Evolutionary conservation across 306 rosid species (phyloP), one percentile per base, ranked within the genome.

Genomic region (Gillenia trifoliata): DNA sequence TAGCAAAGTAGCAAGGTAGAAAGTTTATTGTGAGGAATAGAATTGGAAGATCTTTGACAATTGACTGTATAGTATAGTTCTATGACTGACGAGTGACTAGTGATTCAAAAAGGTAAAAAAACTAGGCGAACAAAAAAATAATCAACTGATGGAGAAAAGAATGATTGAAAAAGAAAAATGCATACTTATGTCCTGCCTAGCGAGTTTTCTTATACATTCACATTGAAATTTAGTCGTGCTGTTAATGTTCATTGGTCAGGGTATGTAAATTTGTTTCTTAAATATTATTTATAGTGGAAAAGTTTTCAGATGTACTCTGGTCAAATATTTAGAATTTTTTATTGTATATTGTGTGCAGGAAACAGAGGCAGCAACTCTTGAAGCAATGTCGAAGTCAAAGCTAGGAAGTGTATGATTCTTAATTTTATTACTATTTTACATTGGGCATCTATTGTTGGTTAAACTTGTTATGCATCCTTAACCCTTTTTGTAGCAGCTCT

Each of bases 311-410:
- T 73, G 8, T 16, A 31, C 23, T 75, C 52, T 60, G 66, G 47
- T 62, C 68, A 56, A 23, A 50, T 50, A 69, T 50, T 17, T 63
- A 72, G 65, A 33, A 56, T 30, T 16, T 70, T 49, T 54, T 75
- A 36, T 59, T 19, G 40, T 8, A 36, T 66, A 28, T 85, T 73
- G 70, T 50, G 36, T 79, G 84, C 91, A 94, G 98, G 98, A 94
- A 85, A 88, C 90, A 78, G 98, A 94, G 85, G 77, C 91, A 26
- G 96, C 97, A 59, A 91, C 95, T 63, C 96, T 94, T 66, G 98
- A 94, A 85, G 98, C 96, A 77, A 90, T 86, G 75, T 93, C 98
- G 64, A 90, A 88, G 87, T 91, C 97, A 68, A 94, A 87, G 87
- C 76, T 83, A 70, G 97, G 96, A 85, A 90, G 83, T 79, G 96